These are phyloP conservation scores for Parascedosporium putredinis DNA, from an alignment of 2,329 filamentous ascomycete species.

Conservation along the genomic window DNA sequence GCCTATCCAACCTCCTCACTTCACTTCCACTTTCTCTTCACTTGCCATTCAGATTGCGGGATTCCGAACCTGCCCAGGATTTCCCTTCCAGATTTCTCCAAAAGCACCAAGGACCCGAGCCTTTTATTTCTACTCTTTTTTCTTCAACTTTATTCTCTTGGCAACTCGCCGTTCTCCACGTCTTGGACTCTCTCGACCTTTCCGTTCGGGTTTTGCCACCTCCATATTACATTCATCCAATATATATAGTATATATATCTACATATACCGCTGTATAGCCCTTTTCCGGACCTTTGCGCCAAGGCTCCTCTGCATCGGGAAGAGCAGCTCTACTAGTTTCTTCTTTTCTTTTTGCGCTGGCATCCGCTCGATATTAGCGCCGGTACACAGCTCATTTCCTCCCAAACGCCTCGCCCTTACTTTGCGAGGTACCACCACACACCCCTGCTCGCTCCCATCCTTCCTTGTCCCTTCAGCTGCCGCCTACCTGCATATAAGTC, in stretches of 20 bases:
- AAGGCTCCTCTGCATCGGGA: not conserved
- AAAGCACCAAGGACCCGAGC: too few relatives aligned
- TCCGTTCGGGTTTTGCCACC: too few relatives aligned
- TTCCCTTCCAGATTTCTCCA: too few relatives aligned
- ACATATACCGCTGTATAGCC: not conserved
- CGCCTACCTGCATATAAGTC: constrained; percentile 2
- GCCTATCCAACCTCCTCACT: constrained; percentile 1
- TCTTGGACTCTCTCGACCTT: not conserved
- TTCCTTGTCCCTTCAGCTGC: not conserved
- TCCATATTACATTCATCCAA: too few relatives aligned
- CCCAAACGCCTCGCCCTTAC: not conserved
- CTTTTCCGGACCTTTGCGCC: not conserved
- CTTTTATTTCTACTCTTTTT: too few relatives aligned
- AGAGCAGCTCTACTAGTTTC: too few relatives aligned
- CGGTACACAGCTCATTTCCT: constrained; percentile 6
- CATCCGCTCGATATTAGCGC: constrained; percentile 2
- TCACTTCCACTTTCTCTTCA: not conserved
- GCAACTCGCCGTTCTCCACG: not conserved
- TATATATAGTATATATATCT: not conserved
- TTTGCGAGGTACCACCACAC: constrained; percentile 1
- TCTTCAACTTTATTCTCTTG: not conserved
- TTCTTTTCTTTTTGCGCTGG: not conserved
- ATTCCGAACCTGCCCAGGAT: too few relatives aligned
- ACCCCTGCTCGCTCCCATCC: too few relatives aligned
- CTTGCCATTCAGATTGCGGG: too few relatives aligned